Base-by-base conservation (phyloP, 129 eudicot genomes). In the Flaveria bidentis region DNA sequence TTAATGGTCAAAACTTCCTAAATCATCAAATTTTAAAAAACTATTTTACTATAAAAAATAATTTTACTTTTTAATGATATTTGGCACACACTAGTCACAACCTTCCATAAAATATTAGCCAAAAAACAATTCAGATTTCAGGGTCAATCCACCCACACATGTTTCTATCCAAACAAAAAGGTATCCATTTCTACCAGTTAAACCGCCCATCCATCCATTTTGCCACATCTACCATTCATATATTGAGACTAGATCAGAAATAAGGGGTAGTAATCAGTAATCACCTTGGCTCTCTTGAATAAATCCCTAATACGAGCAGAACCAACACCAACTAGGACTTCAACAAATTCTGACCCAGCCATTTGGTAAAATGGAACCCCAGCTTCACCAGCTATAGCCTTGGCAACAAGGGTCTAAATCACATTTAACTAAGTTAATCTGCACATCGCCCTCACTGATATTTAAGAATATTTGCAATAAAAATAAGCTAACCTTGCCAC, bases 271-370 rank as follows among this genome's bases (percentile, higher is more conserved):
- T 51, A 71, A 82, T 78, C 70, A 90, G 12, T 51, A 71, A 82
- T 78, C 70, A 90, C 96, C 96, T 90, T 90, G 39, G 98, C 98
- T 84, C 97, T 85, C 88, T 90, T 90, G 73, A 93, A 93, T 69
- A 93, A 86, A 79, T 90, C 97, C 65, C 98, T 85, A 83, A 93
- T 76, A 79, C 98, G 95, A 66, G 98, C 97, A 67, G 98, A 87
- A 64, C 98, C 98, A 80, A 93, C 98, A 80, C 98, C 98, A 71
- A 93, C 98, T 78, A 93, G 73, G 18, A 93, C 88, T 88, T 93
- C 98, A 41, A 93, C 97, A 77, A 93, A 93, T 84, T 93, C 98
- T 66, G 98, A 93, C 50, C 98, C 98, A 41, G 98, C 97, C 97
- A 93, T 93, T 86, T 90, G 92, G 83, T 90, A 90, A 85, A 90